Conservation (phyloP, 2,329 filamentous ascomycete genomes). For the Nemania sp. region DNA sequence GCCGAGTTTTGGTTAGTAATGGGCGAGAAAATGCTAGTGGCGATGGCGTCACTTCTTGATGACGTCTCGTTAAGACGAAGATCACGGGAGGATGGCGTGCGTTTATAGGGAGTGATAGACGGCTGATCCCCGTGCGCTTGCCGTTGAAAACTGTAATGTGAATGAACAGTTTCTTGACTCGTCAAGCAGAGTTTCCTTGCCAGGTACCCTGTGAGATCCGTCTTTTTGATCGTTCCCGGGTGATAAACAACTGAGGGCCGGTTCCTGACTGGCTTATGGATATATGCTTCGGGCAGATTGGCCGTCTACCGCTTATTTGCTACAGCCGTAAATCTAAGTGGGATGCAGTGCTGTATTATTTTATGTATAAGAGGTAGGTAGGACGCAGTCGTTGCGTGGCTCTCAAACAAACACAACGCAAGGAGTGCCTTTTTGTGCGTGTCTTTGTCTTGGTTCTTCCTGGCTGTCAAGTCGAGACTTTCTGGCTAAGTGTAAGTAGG, state of each 20-base stretch:
- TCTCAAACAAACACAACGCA: no score
- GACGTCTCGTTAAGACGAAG: no score
- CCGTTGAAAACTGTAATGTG: not conserved
- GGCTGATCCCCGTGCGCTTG: not conserved
- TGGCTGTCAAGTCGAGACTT: no score
- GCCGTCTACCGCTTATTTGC: not conserved
- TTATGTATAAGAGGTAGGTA: no score
- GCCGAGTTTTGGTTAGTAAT: no score
- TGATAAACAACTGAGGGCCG: slow-evolving; percentile 6
- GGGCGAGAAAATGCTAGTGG: not conserved
- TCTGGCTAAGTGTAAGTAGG: no score
- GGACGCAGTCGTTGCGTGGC: no score
- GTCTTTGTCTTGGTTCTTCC: no score
- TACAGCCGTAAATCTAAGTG: not conserved
- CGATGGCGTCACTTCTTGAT: slow-evolving; percentile 2
- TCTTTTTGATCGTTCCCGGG: slow-evolving; percentile 19
- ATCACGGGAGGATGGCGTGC: not conserved
- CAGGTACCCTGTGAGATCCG: not conserved
- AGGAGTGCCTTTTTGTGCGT: no score
- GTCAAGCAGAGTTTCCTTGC: no score
- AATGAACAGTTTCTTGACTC: not conserved
- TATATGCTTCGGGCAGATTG: not conserved
- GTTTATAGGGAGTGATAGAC: not conserved
- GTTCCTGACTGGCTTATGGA: slow-evolving; percentile 17
- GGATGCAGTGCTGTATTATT: not conserved